Base-by-base conservation (phyloP, 2,329 filamentous ascomycete genomes). In the Penicillium italicum region DNA sequence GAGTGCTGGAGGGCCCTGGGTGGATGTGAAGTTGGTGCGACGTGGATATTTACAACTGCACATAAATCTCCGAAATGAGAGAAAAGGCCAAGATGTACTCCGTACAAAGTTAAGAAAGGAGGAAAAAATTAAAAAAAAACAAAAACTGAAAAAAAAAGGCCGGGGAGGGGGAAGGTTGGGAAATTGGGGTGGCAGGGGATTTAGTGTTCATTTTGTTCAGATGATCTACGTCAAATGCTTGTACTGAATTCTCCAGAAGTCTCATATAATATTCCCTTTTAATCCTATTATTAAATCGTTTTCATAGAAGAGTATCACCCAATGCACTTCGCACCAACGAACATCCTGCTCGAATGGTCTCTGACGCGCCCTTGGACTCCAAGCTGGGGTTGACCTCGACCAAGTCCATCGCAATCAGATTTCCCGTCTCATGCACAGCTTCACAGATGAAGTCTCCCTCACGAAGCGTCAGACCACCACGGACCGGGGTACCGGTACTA, bases 391-490 rank as follows among this genome's bases (percentile, higher is more conserved):
- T 92, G 61, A 92, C 88, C 77, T 92, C 88, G 59, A 93, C 90
- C 62, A 94, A 76, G 72, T 94, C 90, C 76, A 94, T 86, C 41
- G 89, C 89, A 11, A 93, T 80, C 53, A 93, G 76, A 71, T 84
- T 89, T 50, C 90, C 89, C 7, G 89, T 91, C 77, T 89, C 81
- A 72, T 93, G 89, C 22, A 93, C 87, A 63, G 83, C 86, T 77
- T 93, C 94, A 67, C 91, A 95, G 74, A 99, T 97, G 77, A 90
- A 99, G 74, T 97, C 94, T 38, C 94, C 94, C 78, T 99, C 94
- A 53, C 94, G 85, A 66, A 99, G 81, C 4, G 94, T 99, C 72
- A 99, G 77, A 0, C 94, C 94, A 40, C 94, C 94, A 68, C 94
- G 84, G 31, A 99, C 94, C 0, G 94, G 91, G 4, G 94, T 97